phyloP scores from a whole-genome alignment of 2,329 filamentous ascomycete species.

The Emergomyces africanus region DNA sequence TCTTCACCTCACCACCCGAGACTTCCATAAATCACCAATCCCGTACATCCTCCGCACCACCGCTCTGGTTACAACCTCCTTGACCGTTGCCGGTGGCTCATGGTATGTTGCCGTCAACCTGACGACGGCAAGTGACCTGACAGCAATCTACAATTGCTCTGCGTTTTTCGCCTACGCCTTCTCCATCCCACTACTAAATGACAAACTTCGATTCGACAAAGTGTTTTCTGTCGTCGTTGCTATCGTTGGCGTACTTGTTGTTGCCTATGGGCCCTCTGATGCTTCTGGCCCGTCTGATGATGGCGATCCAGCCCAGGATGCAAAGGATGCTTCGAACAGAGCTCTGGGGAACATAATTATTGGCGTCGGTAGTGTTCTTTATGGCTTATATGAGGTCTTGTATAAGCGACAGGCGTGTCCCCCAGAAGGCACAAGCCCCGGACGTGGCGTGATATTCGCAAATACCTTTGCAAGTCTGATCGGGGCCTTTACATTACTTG shows the following conservation, averaged over 20 bases:
- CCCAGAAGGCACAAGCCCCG: slow-evolving; percentile 70
- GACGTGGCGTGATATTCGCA: slow-evolving; percentile 91
- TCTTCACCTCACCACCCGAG: slow-evolving; percentile 45
- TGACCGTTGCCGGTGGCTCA: slow-evolving; percentile 81
- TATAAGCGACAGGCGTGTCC: slow-evolving; percentile 93
- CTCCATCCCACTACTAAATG: slow-evolving; percentile 75
- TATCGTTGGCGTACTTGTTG: slow-evolving; percentile 80
- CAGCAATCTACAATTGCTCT: slow-evolving; percentile 98
- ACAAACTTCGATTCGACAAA: slow-evolving; percentile 74
- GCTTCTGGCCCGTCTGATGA: slow-evolving; percentile 42
- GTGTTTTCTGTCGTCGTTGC: slow-evolving; percentile 75
- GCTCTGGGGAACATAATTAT: slow-evolving; percentile 85
- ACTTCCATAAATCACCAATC: slow-evolving; percentile 37
- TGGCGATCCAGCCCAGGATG: slow-evolving; percentile 15
- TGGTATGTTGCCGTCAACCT: slow-evolving; percentile 95
- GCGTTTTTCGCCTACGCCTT: slow-evolving; percentile 99
- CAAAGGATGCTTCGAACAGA: slow-evolving; percentile 50
- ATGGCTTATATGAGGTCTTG: slow-evolving; percentile 92
- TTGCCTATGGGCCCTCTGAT: slow-evolving; percentile 78
- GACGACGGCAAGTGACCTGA: slow-evolving; percentile 86
- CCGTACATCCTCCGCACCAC: slow-evolving; percentile 71
- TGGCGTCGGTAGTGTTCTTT: slow-evolving; percentile 77
- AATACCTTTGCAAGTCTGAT: slow-evolving; percentile 85
- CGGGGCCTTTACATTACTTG: slow-evolving; percentile 68
- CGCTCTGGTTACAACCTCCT: slow-evolving; percentile 65